Percentiles rank a stretch among this genome's conserved stretches.
These are phyloP conservation scores for Microsporum canis DNA, from an alignment of 2,329 filamentous ascomycete genomes.

Conservation along the genomic window DNA sequence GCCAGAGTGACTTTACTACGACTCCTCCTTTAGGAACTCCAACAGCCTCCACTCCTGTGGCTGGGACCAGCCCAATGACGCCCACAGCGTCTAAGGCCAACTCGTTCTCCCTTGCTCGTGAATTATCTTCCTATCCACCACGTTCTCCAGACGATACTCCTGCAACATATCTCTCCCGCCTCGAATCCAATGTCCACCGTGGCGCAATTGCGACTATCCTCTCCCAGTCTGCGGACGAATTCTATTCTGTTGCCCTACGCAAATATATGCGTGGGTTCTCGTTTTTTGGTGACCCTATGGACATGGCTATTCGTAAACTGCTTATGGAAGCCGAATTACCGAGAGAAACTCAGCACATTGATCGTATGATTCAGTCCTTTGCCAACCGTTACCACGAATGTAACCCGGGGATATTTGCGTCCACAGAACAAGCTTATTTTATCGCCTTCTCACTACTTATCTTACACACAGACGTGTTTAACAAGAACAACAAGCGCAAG, in stretches of 20 bases:
- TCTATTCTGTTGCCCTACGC: slow-evolving; percentile 69
- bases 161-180: slow-evolving; percentile 71
- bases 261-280: slow-evolving; percentile 93
- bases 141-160: slow-evolving; percentile 80
- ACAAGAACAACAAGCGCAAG: slow-evolving; percentile 98
- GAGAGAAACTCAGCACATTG: slow-evolving; percentile 96
- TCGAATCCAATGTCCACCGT: slow-evolving; percentile 69
- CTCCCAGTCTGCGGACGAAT: slow-evolving; percentile 75
- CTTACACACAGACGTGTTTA: slow-evolving; percentile 97
- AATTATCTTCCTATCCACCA: slow-evolving; percentile 52
- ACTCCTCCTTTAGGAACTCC: slow-evolving; percentile 47
- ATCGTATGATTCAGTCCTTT: slow-evolving; percentile 85
- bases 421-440: slow-evolving; percentile 92
- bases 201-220: slow-evolving; percentile 75
- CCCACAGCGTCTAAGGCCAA: slow-evolving; percentile 69
- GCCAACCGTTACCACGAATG: slow-evolving; percentile 96
- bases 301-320: slow-evolving; percentile 92
- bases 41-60: slow-evolving; percentile 27
- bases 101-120: slow-evolving; percentile 65
- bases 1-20: slow-evolving; percentile 51
- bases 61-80: slow-evolving; percentile 36
- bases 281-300: slow-evolving; percentile 94
- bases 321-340: slow-evolving; percentile 94
- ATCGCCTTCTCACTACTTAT: slow-evolving; percentile 95
- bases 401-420: slow-evolving; percentile 88